Evolutionary conservation across 1,284 basidiomycete genomes (phyloP), one percentile per base, ranked within the genome.

Genomic region (Cystobasidium slooffiae): DNA sequence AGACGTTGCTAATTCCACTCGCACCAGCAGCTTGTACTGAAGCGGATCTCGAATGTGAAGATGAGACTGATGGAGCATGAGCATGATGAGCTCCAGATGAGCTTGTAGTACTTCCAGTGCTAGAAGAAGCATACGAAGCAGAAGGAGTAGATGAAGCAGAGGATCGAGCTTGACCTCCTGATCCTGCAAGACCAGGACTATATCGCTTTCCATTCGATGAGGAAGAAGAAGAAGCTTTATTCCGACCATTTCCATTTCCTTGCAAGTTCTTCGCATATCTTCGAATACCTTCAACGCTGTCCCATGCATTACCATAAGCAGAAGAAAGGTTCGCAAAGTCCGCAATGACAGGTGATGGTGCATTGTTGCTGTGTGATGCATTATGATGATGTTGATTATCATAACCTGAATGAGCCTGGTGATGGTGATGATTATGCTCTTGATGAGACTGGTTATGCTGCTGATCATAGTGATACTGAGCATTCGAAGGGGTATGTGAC

Each of bases 251-350:
- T 18, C 44, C 58, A 46, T 49, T 49, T 18, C 59, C 68, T 62
- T 51, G 46, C 18, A 92, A 84, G 69, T 86, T 86, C 8, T 87
- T 86, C 0, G 90, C 89, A 81, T 94, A 93, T 74, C 85, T 87
- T 76, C 89, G 88, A 72, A 93, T 93, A 74, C 88, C 89, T 2
- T 91, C 89, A 37, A 91, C 87, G 51, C 82, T 84, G 79, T 96
- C 94, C 91, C 92, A 93, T 1, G 90, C 91, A 82, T 96, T 93
- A 8, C 85, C 84, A 82, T 89, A 92, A 6, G 85, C 84, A 55
- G 91, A 84, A 67, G 87, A 85, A 6, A 82, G 78, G 56, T 82
- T 84, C 81, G 46, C 88, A 88, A 74, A 88, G 83, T 20, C 86
- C 87, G 80, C 77, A 12, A 76, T 78, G 9, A 75, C 77, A 5